A percentile compares a stretch with the other conserved stretches of the same genome.
Evolutionary conservation across 768 basidiomycete species (phyloP).

Genomic region (Boletus pseudopeckii): DNA sequence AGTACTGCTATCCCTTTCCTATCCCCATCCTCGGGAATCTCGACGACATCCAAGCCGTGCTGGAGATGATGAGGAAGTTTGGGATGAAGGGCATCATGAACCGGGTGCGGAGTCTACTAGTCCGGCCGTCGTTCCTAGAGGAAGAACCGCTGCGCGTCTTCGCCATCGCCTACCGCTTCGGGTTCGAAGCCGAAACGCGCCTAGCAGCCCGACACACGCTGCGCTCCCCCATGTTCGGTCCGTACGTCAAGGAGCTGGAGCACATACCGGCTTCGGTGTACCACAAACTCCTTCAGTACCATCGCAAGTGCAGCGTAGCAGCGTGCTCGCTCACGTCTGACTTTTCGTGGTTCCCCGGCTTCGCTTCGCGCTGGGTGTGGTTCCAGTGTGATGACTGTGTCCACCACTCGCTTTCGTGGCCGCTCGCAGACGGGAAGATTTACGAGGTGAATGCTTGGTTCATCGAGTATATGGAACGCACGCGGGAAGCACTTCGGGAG

Average conservation of each 20-base stretch:
- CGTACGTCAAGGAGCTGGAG: conserved; percentile 35
- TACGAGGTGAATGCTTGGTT: conserved; percentile 36
- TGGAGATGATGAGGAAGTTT: conserved; percentile 39
- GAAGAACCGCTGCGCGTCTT: conserved; percentile 36
- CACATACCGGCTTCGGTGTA: conserved; percentile 36
- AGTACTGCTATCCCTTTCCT: conserved; percentile 37
- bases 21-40: conserved; percentile 32
- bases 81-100: conserved; percentile 33
- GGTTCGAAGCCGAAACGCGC: conserved; percentile 32
- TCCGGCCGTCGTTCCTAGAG: conserved; percentile 25
- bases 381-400: conserved; percentile 39
- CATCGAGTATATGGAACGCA: conserved; percentile 35
- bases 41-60: conserved; percentile 33
- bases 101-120: conserved; percentile 28
- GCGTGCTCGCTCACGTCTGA: conserved; percentile 32
- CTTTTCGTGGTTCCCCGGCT: conserved; percentile 36
- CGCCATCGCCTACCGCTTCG: conserved; percentile 38
- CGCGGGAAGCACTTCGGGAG: conserved; percentile 29
- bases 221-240: conserved; percentile 33
- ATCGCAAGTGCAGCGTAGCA: conserved; percentile 32
- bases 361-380: conserved; percentile 37
- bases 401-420: conserved; percentile 33
- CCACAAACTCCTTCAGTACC: conserved; percentile 36
- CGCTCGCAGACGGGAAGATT: conserved; percentile 33
- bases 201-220: conserved; percentile 36